Percentiles rank a stretch among this genome's conserved stretches.
Evolutionary conservation across 306 rosid species (phyloP).

Genomic region (Leucaena leucocephala): DNA sequence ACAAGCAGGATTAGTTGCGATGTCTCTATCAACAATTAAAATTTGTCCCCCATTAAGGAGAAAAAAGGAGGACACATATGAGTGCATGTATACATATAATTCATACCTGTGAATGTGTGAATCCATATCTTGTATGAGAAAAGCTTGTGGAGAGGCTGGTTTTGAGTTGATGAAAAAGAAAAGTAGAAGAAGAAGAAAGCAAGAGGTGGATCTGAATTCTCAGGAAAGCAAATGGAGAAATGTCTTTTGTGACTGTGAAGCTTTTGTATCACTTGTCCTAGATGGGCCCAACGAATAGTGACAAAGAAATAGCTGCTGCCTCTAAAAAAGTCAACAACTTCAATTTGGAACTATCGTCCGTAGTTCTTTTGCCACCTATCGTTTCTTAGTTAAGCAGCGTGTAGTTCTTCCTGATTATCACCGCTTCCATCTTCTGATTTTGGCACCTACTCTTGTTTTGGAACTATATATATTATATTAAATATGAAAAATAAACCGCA

Average conservation of each 20-base stretch:
- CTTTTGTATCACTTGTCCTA: background rate
- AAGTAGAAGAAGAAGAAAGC: conserved; percentile 1
- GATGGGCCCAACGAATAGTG: background rate
- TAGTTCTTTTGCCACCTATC: background rate
- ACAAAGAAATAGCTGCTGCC: background rate
- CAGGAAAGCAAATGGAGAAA: background rate
- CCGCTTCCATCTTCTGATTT: background rate
- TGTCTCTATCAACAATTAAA: conserved; percentile 12
- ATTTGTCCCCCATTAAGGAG: background rate
- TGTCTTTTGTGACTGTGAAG: conserved; percentile 8
- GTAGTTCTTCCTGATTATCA: background rate
- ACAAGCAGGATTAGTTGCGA: background rate
- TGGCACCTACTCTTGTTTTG: background rate
- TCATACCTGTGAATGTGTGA: conserved; percentile 23
- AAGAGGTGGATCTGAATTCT: background rate
- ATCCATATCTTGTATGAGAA: conserved; percentile 28
- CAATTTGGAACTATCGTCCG: background rate
- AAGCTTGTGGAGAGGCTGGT: conserved; percentile 30
- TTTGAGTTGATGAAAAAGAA: background rate
- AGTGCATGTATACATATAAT: background rate
- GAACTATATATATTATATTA: background rate
- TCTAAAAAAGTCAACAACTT: conserved; percentile 16
- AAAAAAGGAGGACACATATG: background rate
- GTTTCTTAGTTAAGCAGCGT: background rate
- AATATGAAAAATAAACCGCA: no score